These are phyloP conservation scores for Lanmaoa rubissima DNA, from an alignment of 768 basidiomycete species.

Conservation along the genomic window DNA sequence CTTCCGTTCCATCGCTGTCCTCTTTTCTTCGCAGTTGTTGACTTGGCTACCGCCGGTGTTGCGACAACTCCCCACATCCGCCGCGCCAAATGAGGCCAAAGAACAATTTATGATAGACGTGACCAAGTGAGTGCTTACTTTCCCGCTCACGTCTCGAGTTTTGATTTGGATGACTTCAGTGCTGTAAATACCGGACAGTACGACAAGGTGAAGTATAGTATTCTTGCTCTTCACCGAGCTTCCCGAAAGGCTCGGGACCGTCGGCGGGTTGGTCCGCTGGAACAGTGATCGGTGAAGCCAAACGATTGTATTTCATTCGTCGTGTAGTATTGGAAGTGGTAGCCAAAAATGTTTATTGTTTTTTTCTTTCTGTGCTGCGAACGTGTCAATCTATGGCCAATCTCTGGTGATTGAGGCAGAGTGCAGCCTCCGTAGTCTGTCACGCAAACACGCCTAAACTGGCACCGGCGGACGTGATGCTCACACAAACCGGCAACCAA, in stretches of 20 bases:
- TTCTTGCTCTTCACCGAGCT: constrained; percentile 66
- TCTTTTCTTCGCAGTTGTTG: constrained; percentile 70
- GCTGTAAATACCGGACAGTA: constrained; percentile 61
- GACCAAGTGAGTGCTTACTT: constrained; percentile 53
- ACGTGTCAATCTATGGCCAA: neutral
- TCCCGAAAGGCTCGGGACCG: constrained; percentile 75
- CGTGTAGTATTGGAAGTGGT: constrained; percentile 16
- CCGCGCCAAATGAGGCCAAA: constrained; percentile 64
- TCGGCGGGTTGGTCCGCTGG: constrained; percentile 36
- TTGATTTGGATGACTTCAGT: constrained; percentile 37
- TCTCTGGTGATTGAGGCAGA: neutral
- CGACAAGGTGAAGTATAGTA: constrained; percentile 81
- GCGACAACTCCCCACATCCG: constrained; percentile 61
- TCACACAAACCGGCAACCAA: constrained; percentile 12
- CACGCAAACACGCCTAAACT: constrained; percentile 28
- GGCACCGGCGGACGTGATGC: constrained; percentile 19
- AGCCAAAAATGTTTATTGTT: constrained; percentile 16
- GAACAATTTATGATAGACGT: constrained; percentile 72
- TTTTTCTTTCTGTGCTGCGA: neutral
- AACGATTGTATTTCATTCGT: neutral
- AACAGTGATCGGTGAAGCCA: constrained; percentile 20
- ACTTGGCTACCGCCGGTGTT: constrained; percentile 72
- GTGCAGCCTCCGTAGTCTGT: neutral
- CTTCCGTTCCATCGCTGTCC: constrained; percentile 61
- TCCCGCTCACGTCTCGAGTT: neutral